Percentiles rank a stretch among this genome's conserved stretches.
phyloP scores from a whole-genome alignment of 441 rosid genomes.

The Euphorbia schlechtendalii region DNA sequence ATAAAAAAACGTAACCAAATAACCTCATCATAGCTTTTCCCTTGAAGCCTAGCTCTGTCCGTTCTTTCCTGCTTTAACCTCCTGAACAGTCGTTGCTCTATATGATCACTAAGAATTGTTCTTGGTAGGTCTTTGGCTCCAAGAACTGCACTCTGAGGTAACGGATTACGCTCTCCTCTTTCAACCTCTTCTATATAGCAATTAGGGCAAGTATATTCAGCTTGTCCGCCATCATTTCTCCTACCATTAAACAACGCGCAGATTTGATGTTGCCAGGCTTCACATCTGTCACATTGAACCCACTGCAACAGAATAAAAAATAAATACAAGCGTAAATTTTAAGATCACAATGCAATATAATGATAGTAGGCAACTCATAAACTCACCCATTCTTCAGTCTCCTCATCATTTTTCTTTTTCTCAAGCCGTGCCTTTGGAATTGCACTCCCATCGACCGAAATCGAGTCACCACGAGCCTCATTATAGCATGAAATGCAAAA shows the following conservation, averaged over 20 bases:
- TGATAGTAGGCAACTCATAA: constrained; percentile 15
- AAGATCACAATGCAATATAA: constrained; percentile 14
- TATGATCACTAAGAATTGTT: constrained; percentile 95
- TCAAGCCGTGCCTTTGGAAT: constrained; percentile 82
- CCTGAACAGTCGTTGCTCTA: constrained; percentile 81
- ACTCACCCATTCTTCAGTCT: constrained; percentile 99
- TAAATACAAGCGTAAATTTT: constrained; percentile 15
- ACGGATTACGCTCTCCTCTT: constrained; percentile 85
- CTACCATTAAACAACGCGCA: constrained; percentile 98
- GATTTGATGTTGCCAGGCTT: constrained; percentile 99
- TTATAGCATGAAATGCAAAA: constrained; percentile 98
- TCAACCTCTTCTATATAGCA: constrained; percentile 90
- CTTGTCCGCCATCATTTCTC: constrained; percentile 99
- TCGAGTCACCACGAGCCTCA: constrained; percentile 90
- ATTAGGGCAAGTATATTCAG: constrained; percentile 99
- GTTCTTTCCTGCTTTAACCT: constrained; percentile 75
- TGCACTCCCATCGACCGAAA: constrained; percentile 65
- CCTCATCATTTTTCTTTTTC: constrained; percentile 99
- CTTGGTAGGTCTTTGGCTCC: constrained; percentile 98
- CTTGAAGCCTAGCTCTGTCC: constrained; percentile 88
- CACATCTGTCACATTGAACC: constrained; percentile 99
- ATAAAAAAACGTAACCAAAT: constrained; percentile 7
- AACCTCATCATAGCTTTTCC: constrained; percentile 95
- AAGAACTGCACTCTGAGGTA: constrained; percentile 98
- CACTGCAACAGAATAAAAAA: constrained; percentile 54